Percentiles rank a stretch among this genome's conserved stretches.
Conservation (phyloP, 148 eudicot genomes). For the Rheum nobile region DNA sequence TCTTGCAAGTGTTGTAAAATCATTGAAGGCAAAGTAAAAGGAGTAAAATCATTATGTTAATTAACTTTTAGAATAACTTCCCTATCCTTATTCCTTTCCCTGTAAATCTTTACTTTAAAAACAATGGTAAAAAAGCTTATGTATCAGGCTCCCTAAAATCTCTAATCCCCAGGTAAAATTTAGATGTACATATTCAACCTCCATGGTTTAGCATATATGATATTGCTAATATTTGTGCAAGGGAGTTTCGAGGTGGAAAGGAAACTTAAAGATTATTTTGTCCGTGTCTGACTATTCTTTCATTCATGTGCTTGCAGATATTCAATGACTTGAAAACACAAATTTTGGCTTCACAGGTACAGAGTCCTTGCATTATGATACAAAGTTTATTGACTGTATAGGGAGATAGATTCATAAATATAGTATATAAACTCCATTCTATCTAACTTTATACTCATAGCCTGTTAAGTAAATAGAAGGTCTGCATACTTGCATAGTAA, state of each 20-base stretch:
- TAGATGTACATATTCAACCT: background rate
- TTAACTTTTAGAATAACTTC: background rate
- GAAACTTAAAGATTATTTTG: background rate
- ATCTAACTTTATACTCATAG: background rate
- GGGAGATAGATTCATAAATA: background rate
- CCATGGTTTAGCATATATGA: background rate
- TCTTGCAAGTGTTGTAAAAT: too few relatives aligned
- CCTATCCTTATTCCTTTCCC: background rate
- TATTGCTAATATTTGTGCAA: background rate
- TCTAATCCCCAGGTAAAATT: background rate
- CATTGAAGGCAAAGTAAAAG: too few relatives aligned
- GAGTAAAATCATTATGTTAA: too few relatives aligned
- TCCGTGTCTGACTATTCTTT: background rate
- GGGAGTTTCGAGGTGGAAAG: background rate
- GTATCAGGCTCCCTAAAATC: background rate
- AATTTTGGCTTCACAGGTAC: slow-evolving; percentile 68
- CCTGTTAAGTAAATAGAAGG: background rate
- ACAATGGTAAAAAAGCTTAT: background rate
- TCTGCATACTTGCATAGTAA: too few relatives aligned
- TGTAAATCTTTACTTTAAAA: background rate
- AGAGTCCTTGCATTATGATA: background rate
- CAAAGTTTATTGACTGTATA: background rate
- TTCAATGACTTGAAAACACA: slow-evolving; percentile 60
- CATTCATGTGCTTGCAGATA: slow-evolving; percentile 36
- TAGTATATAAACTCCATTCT: too few relatives aligned